Conservation (phyloP, 2,329 filamentous ascomycete genomes). For the Periconia digitata region DNA sequence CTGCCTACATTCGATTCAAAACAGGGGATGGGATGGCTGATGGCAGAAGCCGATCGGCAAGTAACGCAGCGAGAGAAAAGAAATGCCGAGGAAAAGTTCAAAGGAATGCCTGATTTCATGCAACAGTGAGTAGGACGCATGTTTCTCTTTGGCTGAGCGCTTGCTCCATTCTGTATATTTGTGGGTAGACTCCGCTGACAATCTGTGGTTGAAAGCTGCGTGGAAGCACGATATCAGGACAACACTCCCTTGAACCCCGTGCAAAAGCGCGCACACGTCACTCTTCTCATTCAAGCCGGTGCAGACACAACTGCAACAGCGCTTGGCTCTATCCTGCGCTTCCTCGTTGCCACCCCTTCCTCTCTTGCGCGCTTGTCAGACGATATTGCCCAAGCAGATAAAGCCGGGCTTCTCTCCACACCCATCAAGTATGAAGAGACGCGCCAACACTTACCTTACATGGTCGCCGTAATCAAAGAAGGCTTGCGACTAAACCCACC, state of each 20-base stretch:
- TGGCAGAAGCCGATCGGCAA: constrained; percentile 39
- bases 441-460: constrained; percentile 47
- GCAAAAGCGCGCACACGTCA: constrained; percentile 42
- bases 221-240: constrained; percentile 35
- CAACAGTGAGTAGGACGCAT: constrained; percentile 28
- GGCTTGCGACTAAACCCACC: constrained; percentile 54
- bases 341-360: constrained; percentile 21
- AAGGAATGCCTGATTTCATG: constrained; percentile 36
- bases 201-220: too few species aligned
- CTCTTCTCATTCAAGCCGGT: constrained; percentile 43
- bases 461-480: constrained; percentile 55
- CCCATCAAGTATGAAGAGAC: constrained; percentile 35
- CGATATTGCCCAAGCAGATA: constrained; percentile 27
- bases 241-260: constrained; percentile 29
- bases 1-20: constrained; percentile 34
- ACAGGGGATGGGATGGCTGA: constrained; percentile 42
- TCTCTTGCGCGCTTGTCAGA: constrained; percentile 17
- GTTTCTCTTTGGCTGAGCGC: not conserved
- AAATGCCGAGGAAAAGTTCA: constrained; percentile 20
- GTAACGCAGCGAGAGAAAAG: constrained; percentile 31
- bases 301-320: constrained; percentile 41
- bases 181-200: too few species aligned
- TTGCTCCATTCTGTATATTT: too few species aligned
- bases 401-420: constrained; percentile 18
- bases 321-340: constrained; percentile 35